phyloP scores from a whole-genome alignment of 495 filamentous ascomycete species.

The Diplogelasinospora grovesii region DNA sequence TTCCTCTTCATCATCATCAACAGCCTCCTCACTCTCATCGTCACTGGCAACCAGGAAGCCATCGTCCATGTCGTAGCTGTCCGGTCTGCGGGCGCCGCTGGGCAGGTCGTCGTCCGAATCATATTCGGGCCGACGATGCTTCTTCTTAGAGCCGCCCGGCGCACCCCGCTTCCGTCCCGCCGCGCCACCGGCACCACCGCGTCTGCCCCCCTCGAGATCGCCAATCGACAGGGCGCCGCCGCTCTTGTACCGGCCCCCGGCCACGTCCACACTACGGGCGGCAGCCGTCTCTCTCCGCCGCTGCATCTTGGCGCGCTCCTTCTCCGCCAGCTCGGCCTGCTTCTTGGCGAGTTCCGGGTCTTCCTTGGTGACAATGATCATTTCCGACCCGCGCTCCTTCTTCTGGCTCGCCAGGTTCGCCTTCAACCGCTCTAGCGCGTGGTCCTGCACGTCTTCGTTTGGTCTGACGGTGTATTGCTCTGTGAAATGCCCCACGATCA shows the following conservation, averaged over 20 bases:
- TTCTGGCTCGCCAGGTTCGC: constrained; percentile 55
- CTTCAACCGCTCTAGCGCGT: constrained; percentile 69
- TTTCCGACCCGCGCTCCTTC: constrained; percentile 39
- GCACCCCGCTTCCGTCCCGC: constrained; percentile 38
- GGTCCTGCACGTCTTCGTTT: constrained; percentile 63
- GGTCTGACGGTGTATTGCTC: constrained; percentile 68
- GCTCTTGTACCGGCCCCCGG: constrained; percentile 42
- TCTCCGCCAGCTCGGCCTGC: constrained; percentile 67
- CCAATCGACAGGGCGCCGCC: constrained; percentile 61
- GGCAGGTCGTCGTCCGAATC: constrained; percentile 61
- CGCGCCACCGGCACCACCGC: constrained; percentile 17
- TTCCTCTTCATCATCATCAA: constrained; percentile 57
- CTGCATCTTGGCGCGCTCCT: constrained; percentile 60
- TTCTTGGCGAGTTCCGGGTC: constrained; percentile 78
- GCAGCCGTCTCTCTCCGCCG: constrained; percentile 61
- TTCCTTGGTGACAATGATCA: constrained; percentile 54
- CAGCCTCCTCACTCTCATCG: constrained; percentile 56
- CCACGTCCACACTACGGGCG: constrained; percentile 54
- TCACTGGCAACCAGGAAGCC: constrained; percentile 72
- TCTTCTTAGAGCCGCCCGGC: constrained; percentile 32
- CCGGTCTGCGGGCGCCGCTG: constrained; percentile 56
- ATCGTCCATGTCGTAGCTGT: constrained; percentile 80
- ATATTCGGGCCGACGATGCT: constrained; percentile 44
- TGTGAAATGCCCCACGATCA: constrained; percentile 73
- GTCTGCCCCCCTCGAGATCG: constrained; percentile 60